These are phyloP conservation scores for Auxenochlorella pyrenoidosa DNA, from an alignment of 139 green algal genomes.

Conservation along the genomic window DNA sequence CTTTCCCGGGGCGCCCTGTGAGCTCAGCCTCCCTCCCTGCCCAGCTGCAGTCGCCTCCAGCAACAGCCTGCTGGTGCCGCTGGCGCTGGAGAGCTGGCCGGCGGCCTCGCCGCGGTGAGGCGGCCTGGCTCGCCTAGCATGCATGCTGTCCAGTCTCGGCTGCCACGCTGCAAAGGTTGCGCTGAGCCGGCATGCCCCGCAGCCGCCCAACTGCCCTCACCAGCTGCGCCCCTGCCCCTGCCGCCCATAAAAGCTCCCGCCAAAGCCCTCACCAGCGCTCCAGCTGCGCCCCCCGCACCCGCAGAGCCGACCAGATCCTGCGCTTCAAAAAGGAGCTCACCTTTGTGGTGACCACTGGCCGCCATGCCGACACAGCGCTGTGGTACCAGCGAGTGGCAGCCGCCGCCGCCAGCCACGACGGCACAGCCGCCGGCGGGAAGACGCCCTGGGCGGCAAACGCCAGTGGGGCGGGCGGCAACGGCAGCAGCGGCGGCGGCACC, in stretches of 20 bases:
- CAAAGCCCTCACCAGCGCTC: no score
- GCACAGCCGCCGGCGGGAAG: not conserved
- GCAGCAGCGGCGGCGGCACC: not conserved
- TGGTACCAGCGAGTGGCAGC: conserved; percentile 21
- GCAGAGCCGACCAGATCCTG: conserved; percentile 36
- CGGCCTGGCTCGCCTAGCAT: not conserved
- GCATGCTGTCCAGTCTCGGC: not conserved
- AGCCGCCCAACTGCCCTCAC: no score
- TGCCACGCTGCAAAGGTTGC: not conserved
- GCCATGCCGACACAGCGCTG: conserved; percentile 18
- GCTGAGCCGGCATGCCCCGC: no score
- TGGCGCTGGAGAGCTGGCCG: conserved; percentile 63
- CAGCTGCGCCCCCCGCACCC: no score
- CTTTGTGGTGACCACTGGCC: not conserved
- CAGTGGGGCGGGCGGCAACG: not conserved
- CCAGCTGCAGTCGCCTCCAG: conserved; percentile 52
- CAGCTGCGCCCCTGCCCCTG: no score
- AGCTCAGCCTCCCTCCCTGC: not conserved
- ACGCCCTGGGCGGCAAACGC: not conserved
- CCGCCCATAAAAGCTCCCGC: no score
- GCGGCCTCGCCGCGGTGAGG: conserved; percentile 1
- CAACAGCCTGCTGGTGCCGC: conserved; percentile 76
- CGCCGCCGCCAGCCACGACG: not conserved
- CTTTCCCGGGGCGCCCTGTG: no score
- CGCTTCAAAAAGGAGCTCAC: conserved; percentile 2